These are phyloP conservation scores for Gloeopeniophorella convolvens DNA, from an alignment of 768 basidiomycete genomes.

Conservation along the genomic window DNA sequence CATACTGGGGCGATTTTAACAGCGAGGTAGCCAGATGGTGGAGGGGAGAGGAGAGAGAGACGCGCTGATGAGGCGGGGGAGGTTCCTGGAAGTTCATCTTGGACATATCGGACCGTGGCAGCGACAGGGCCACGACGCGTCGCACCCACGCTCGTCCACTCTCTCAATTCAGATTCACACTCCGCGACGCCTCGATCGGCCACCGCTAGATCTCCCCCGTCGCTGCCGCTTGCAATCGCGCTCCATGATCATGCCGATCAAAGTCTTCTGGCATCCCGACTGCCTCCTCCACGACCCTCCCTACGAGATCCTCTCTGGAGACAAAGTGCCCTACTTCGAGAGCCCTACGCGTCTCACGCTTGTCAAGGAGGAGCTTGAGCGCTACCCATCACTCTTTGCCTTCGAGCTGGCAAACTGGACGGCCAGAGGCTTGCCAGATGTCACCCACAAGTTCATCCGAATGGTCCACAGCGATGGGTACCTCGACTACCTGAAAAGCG, in stretches of 20 bases:
- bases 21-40: too few species aligned
- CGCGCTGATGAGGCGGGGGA: too few species aligned
- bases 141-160: too few species aligned
- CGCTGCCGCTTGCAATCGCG: too few species aligned
- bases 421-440: not conserved
- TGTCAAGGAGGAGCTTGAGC: conserved; percentile 24
- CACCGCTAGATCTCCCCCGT: too few species aligned
- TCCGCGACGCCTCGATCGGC: too few species aligned
- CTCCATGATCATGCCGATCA: conserved; percentile 19
- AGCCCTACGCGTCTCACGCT: conserved; percentile 24
- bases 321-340: conserved; percentile 26
- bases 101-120: too few species aligned
- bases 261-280: conserved; percentile 21
- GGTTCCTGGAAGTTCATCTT: too few species aligned
- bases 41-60: too few species aligned
- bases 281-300: conserved; percentile 28
- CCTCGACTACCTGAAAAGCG: conserved; percentile 24
- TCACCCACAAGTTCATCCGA: conserved; percentile 11
- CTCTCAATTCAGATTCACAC: too few species aligned
- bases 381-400: not conserved
- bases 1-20: too few species aligned
- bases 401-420: conserved; percentile 16
- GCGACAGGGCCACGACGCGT: too few species aligned
- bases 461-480: conserved; percentile 27
- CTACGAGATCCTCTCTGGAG: conserved; percentile 28